Percentiles rank a stretch among this genome's conserved stretches.
These are phyloP conservation scores for Yamadazyma spencermartinsiae DNA, from an alignment of 1,139 yeast genomes.

Conservation along the genomic window DNA sequence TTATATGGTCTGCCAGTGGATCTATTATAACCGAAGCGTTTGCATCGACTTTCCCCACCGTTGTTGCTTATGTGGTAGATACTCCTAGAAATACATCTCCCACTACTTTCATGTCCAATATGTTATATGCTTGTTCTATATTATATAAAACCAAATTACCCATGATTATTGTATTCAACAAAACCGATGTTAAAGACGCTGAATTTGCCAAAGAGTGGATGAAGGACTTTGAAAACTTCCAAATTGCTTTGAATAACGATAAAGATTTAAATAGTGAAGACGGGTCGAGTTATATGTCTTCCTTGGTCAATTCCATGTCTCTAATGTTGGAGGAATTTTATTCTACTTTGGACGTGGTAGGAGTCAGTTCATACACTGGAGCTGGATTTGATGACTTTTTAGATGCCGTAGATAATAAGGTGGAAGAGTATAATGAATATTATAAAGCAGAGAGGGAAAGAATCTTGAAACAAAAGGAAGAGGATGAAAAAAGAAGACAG, in stretches of 20 bases:
- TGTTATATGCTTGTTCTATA: slow-evolving; percentile 97
- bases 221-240: slow-evolving; percentile 94
- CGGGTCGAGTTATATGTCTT: slow-evolving; percentile 91
- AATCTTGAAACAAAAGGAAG: slow-evolving; percentile 73
- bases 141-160: slow-evolving; percentile 95
- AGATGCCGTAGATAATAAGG: slow-evolving; percentile 79
- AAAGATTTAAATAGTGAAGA: slow-evolving; percentile 64
- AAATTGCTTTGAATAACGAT: slow-evolving; percentile 67
- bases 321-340: slow-evolving; percentile 96
- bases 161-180: slow-evolving; percentile 94
- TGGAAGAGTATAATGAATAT: slow-evolving; percentile 80
- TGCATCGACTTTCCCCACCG: slow-evolving; percentile 94
- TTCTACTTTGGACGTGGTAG: slow-evolving; percentile 86
- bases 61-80: slow-evolving; percentile 92
- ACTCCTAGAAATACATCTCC: slow-evolving; percentile 95
- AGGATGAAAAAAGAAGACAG: slow-evolving; percentile 70
- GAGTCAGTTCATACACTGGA: slow-evolving; percentile 90
- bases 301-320: slow-evolving; percentile 91
- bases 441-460: slow-evolving; percentile 87
- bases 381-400: slow-evolving; percentile 91
- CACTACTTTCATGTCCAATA: slow-evolving; percentile 95
- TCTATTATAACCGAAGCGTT: slow-evolving; percentile 95
- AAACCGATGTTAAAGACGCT: slow-evolving; percentile 84
- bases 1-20: slow-evolving; percentile 97
- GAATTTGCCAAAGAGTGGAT: slow-evolving; percentile 95